These are phyloP conservation scores for Pluteus cervinus DNA, from an alignment of 768 basidiomycete species.

Conservation along the genomic window DNA sequence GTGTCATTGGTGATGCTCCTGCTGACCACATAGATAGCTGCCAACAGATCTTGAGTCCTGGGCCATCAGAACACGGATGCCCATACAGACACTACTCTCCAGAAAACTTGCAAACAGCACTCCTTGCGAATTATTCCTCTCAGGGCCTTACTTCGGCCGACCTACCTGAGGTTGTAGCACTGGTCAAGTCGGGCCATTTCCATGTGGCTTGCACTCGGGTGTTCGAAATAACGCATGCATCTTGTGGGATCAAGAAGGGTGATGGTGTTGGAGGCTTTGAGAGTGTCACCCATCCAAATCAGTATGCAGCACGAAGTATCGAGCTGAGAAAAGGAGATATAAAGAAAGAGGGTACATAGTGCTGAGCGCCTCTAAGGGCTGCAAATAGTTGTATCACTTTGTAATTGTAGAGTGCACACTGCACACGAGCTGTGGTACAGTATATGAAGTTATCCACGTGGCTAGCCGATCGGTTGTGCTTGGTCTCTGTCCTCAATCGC, in stretches of 20 bases:
- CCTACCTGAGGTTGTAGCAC: constrained; percentile 75
- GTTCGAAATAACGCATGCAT: constrained; percentile 86
- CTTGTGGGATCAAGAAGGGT: constrained; percentile 72
- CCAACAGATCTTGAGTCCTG: constrained; percentile 71
- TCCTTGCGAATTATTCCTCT: constrained; percentile 61
- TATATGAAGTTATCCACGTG: too few species aligned
- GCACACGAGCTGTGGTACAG: too few species aligned
- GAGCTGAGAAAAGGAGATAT: constrained; percentile 42
- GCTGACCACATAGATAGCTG: constrained; percentile 50
- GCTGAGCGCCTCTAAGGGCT: too few species aligned
- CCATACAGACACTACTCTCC: constrained; percentile 87
- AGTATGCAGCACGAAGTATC: constrained; percentile 72
- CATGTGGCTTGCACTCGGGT: constrained; percentile 97
- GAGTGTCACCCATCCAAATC: constrained; percentile 91
- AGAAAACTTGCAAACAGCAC: constrained; percentile 74
- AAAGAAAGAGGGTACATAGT: not conserved
- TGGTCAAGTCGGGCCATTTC: constrained; percentile 75
- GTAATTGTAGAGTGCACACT: too few species aligned
- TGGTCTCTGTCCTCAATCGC: too few species aligned
- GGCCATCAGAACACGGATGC: constrained; percentile 74
- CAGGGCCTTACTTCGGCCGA: constrained; percentile 63
- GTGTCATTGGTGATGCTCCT: not conserved
- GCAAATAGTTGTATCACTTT: too few species aligned
- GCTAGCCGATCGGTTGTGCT: too few species aligned
- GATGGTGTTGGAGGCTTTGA: constrained; percentile 85